Conservation (phyloP, 169 alveolate genomes). For the Eimeria sp. region DNA sequence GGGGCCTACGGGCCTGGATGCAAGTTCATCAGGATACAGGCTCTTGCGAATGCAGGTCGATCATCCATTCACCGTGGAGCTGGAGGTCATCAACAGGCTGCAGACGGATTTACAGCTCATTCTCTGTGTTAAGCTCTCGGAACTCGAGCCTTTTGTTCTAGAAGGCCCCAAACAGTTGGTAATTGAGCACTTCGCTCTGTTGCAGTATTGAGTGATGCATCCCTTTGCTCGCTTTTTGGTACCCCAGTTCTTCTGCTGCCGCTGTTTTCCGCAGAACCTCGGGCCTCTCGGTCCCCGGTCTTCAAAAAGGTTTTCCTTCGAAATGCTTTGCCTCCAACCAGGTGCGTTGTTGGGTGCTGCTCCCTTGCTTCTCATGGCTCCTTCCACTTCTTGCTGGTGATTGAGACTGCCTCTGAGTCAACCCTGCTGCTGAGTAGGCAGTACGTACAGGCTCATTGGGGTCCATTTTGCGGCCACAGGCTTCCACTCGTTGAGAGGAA, state of each 20-base stretch:
- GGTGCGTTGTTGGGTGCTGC: slow-evolving; percentile 8
- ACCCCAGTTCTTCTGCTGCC: neutral
- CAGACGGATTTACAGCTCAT: slow-evolving; percentile 47
- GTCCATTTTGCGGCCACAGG: slow-evolving; percentile 56
- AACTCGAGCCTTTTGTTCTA: slow-evolving; percentile 76
- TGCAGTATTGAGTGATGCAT: neutral
- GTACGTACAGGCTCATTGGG: neutral
- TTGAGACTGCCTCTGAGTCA: neutral
- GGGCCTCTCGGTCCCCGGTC: slow-evolving; percentile 63
- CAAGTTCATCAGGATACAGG: neutral
- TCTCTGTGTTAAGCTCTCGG: slow-evolving; percentile 21
- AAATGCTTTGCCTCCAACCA: slow-evolving; percentile 75
- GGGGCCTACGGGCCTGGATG: neutral
- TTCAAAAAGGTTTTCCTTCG: slow-evolving; percentile 68
- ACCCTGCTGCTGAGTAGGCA: neutral
- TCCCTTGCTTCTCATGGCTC: neutral
- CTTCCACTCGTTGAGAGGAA: slow-evolving; percentile 77
- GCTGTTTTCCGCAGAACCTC: slow-evolving; percentile 46
- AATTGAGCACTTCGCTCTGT: neutral
- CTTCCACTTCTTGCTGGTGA: neutral
- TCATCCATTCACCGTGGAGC: slow-evolving; percentile 71
- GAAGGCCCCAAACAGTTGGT: slow-evolving; percentile 81
- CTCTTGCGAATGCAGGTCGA: slow-evolving; percentile 67
- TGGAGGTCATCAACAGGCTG: slow-evolving; percentile 64
- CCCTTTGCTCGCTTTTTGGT: neutral